Evolutionary conservation across 441 rosid genomes (phyloP).

Genomic region (Lepidium campestre): DNA sequence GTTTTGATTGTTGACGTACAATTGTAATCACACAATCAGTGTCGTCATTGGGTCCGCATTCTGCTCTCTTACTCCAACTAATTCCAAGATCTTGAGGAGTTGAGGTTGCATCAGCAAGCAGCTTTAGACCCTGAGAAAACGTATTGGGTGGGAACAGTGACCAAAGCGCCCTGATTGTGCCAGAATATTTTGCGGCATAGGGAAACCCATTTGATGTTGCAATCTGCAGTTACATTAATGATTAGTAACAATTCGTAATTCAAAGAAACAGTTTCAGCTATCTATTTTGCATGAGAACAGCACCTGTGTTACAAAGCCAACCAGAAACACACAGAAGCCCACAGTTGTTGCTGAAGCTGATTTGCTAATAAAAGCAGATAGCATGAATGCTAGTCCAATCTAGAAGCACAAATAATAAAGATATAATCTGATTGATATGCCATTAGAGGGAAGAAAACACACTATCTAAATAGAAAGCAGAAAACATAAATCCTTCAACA

Average conservation of each 20-base stretch:
- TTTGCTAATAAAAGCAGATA: constrained; percentile 76
- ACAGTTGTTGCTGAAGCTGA: constrained; percentile 74
- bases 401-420: constrained; percentile 27
- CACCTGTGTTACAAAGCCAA: constrained; percentile 85
- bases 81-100: constrained; percentile 60
- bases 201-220: constrained; percentile 56
- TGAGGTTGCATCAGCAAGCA: constrained; percentile 54
- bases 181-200: constrained; percentile 21
- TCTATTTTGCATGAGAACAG: not conserved
- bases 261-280: not conserved
- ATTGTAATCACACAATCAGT: constrained; percentile 57
- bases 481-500: constrained; percentile 37
- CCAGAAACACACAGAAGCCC: constrained; percentile 76
- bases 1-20: constrained; percentile 36
- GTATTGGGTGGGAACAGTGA: constrained; percentile 89
- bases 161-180: constrained; percentile 44
- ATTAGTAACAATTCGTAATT: constrained; percentile 15
- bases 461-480: not conserved
- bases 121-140: constrained; percentile 49
- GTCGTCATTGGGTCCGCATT: constrained; percentile 34
- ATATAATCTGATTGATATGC: not conserved
- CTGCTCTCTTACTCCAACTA: constrained; percentile 66
- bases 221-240: constrained; percentile 39
- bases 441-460: not conserved
- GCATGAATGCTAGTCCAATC: constrained; percentile 77